Conservation (phyloP, 768 basidiomycete species). For the Butyriboletus loyo region DNA sequence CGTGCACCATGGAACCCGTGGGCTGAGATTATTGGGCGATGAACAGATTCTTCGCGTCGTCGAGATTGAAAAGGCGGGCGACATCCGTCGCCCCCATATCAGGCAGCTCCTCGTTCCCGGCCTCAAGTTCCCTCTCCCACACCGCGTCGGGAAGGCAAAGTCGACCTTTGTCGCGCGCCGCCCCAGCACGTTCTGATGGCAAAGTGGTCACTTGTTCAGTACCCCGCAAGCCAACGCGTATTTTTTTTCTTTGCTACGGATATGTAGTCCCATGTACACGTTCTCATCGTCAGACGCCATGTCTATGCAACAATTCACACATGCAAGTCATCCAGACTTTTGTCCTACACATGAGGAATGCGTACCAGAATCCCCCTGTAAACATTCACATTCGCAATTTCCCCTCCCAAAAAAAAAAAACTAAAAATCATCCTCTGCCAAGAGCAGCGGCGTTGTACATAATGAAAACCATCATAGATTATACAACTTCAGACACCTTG, state of each 20-base stretch:
- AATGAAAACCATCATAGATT: slow-evolving; percentile 23
- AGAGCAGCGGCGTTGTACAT: slow-evolving; percentile 13
- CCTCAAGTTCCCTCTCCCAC: slow-evolving; percentile 97
- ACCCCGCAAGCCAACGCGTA: not conserved
- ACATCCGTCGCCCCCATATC: slow-evolving; percentile 96
- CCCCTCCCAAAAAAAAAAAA: too few relatives aligned
- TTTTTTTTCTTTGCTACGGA: not conserved
- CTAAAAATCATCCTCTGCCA: slow-evolving; percentile 15
- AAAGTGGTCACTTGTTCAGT: not conserved
- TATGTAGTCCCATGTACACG: slow-evolving; percentile 14
- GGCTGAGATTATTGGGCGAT: not conserved
- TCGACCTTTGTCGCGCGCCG: slow-evolving; percentile 80
- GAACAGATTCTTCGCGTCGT: slow-evolving; percentile 92
- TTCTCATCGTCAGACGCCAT: slow-evolving; percentile 1
- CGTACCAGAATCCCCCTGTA: too few relatives aligned
- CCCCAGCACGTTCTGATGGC: slow-evolving; percentile 65
- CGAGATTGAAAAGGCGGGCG: slow-evolving; percentile 89
- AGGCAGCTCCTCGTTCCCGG: slow-evolving; percentile 87
- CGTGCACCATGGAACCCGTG: not conserved
- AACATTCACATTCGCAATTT: too few relatives aligned
- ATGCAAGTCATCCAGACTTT: not conserved
- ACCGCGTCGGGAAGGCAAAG: slow-evolving; percentile 75
- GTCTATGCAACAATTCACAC: slow-evolving; percentile 15
- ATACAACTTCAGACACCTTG: slow-evolving; percentile 11
- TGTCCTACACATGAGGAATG: too few relatives aligned